These are phyloP conservation scores for Botrytis medusae DNA, from an alignment of 2,329 filamentous ascomycete genomes.

Conservation along the genomic window DNA sequence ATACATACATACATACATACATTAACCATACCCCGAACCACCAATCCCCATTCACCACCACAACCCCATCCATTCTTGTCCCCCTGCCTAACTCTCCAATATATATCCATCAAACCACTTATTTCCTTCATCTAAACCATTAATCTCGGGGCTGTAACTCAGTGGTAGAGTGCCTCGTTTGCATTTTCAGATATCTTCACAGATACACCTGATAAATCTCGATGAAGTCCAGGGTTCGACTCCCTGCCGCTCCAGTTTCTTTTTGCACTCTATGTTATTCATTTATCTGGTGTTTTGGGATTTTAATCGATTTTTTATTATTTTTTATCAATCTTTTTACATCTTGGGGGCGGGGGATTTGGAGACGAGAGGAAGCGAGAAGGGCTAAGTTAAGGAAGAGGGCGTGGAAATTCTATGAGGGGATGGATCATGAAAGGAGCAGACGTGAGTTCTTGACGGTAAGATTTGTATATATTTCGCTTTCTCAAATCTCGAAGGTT, in stretches of 20 bases:
- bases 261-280: background rate
- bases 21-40: background rate
- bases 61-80: background rate
- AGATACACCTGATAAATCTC: background rate
- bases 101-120: accelerated
- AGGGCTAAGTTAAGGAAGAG: background rate
- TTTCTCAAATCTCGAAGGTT: background rate
- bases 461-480: background rate
- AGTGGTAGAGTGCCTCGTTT: slow-evolving; percentile 14
- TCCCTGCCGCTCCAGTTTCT: background rate
- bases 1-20: background rate
- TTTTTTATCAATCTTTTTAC: too few species aligned
- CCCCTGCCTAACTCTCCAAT: accelerated
- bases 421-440: background rate
- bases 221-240: slow-evolving; percentile 15
- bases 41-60: background rate
- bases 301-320: background rate
- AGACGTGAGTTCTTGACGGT: background rate
- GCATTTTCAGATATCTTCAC: background rate
- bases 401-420: background rate
- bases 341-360: background rate
- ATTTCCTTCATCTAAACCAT: accelerated
- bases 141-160: background rate
- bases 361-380: background rate
- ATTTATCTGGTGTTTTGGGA: background rate